phyloP scores from a whole-genome alignment of 352 stramenopile genomes.

The Phytophthora cactorum region DNA sequence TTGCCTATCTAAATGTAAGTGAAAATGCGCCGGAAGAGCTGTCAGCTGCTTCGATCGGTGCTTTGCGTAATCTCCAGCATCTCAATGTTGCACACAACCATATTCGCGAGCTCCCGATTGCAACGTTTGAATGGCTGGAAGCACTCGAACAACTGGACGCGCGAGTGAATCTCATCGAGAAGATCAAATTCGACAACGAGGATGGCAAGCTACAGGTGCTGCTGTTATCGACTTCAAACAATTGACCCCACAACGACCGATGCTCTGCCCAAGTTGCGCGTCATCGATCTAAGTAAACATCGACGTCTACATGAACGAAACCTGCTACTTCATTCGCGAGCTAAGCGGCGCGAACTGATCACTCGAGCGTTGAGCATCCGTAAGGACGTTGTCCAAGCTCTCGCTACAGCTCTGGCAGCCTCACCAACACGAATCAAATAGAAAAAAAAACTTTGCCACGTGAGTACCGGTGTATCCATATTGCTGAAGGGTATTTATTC shows the following conservation, averaged over 20 bases:
- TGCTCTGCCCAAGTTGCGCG: slow-evolving; percentile 35
- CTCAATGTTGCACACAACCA: slow-evolving; percentile 56
- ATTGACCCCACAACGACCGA: slow-evolving; percentile 39
- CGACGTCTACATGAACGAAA: slow-evolving; percentile 69
- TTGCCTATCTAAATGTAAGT: slow-evolving; percentile 46
- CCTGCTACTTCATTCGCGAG: slow-evolving; percentile 61
- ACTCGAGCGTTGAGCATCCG: slow-evolving; percentile 60
- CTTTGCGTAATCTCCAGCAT: slow-evolving; percentile 45
- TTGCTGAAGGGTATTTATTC: slow-evolving; percentile 34
- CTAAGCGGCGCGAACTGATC: slow-evolving; percentile 71
- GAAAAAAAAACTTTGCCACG: background rate
- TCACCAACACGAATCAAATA: slow-evolving; percentile 20
- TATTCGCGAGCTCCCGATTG: slow-evolving; percentile 36
- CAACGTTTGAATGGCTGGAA: slow-evolving; percentile 36
- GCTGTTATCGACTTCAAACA: slow-evolving; percentile 41
- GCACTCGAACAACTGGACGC: slow-evolving; percentile 55
- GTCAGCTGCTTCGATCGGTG: slow-evolving; percentile 36
- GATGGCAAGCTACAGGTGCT: slow-evolving; percentile 47
- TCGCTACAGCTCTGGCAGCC: slow-evolving; percentile 20
- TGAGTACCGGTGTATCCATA: background rate
- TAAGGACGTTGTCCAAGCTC: slow-evolving; percentile 42
- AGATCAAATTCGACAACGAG: slow-evolving; percentile 36
- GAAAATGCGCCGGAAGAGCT: slow-evolving; percentile 50
- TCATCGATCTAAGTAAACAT: slow-evolving; percentile 58
- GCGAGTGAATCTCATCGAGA: slow-evolving; percentile 45